phyloP scores from a whole-genome alignment of 108 stramenopile species.

The Asterionellopsis glacialis region DNA sequence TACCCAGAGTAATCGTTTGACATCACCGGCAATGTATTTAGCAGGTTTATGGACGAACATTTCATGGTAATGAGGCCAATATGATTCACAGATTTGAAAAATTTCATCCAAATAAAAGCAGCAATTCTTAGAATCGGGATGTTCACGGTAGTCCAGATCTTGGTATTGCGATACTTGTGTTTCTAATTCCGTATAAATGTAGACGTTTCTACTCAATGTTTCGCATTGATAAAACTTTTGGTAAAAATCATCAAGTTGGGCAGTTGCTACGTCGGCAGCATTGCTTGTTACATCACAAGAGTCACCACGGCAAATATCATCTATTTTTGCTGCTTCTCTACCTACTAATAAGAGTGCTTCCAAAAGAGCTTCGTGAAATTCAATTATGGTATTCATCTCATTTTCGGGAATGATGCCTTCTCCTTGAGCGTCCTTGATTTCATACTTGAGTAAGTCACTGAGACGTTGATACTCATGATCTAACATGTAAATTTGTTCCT shows the following conservation, averaged over 20 bases:
- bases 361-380: neutral
- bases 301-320: no score
- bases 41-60: conserved; percentile 73
- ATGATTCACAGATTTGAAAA: conserved; percentile 68
- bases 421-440: neutral
- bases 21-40: conserved; percentile 47
- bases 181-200: conserved; percentile 12
- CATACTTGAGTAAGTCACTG: neutral
- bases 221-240: no score
- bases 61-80: conserved; percentile 87
- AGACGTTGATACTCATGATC: neutral
- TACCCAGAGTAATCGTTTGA: conserved; percentile 70
- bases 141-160: conserved; percentile 17
- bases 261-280: no score
- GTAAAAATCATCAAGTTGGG: no score
- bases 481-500: neutral
- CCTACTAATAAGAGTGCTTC: no score
- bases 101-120: conserved; percentile 71
- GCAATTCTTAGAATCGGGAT: conserved; percentile 36
- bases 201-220: no score
- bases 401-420: neutral
- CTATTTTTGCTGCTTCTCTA: no score
- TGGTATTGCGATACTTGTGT: conserved; percentile 31
- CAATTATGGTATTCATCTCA: neutral
- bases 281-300: no score